These are phyloP conservation scores for Fusarium hainanense DNA, from an alignment of 2,329 filamentous ascomycete genomes.

Conservation along the genomic window DNA sequence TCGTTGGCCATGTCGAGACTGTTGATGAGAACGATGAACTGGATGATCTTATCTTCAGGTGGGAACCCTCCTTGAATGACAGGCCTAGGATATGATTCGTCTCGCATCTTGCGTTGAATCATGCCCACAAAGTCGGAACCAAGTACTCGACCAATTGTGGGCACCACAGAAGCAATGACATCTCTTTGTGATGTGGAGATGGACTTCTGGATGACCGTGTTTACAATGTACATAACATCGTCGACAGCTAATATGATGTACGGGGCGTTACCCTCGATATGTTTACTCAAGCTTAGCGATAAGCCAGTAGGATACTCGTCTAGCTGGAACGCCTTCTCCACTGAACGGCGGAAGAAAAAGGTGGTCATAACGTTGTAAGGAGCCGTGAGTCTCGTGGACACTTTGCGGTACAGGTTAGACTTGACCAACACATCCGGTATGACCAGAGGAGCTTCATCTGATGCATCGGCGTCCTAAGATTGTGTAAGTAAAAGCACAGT, in stretches of 20 bases:
- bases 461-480: conserved; percentile 60
- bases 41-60: conserved; percentile 86
- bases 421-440: conserved; percentile 80
- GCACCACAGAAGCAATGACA: conserved; percentile 81
- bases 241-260: conserved; percentile 96
- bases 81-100: conserved; percentile 90
- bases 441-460: conserved; percentile 67
- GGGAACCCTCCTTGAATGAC: conserved; percentile 82
- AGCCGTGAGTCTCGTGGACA: conserved; percentile 76
- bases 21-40: conserved; percentile 94
- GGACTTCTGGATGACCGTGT: conserved; percentile 87
- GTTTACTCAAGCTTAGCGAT: conserved; percentile 77
- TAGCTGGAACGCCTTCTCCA: conserved; percentile 97
- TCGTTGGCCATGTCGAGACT: conserved; percentile 93
- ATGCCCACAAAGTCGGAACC: conserved; percentile 93
- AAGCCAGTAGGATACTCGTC: conserved; percentile 88
- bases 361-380: conserved; percentile 94
- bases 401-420: conserved; percentile 84
- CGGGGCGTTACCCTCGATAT: conserved; percentile 81
- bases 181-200: conserved; percentile 86
- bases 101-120: conserved; percentile 97
- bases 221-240: conserved; percentile 99
- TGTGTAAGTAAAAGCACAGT: conserved; percentile 27
- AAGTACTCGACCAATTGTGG: conserved; percentile 82
- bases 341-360: conserved; percentile 95